Percentiles rank a stretch among this genome's conserved stretches.
phyloP scores from a whole-genome alignment of 108 stramenopile species.

The Skeletonema tropicum region DNA sequence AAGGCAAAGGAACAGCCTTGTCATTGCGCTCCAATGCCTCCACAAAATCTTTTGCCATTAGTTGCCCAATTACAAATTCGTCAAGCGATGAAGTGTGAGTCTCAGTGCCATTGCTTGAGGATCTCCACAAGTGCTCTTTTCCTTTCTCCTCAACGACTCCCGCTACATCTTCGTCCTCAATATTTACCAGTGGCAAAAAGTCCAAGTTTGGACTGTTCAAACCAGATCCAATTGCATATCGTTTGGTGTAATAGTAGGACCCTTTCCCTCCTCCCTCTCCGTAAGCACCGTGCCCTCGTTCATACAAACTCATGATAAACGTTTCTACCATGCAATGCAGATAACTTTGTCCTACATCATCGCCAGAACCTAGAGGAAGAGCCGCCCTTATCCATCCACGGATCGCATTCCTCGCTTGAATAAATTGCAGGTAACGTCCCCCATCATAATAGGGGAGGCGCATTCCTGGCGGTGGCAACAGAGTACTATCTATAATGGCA shows the following conservation, averaged over 20 bases:
- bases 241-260: conserved; percentile 69
- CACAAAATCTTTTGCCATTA: conserved; percentile 66
- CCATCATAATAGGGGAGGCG: conserved; percentile 76
- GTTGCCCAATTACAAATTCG: conserved; percentile 80
- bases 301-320: conserved; percentile 86
- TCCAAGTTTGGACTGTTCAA: conserved; percentile 83
- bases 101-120: conserved; percentile 86
- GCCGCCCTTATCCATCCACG: conserved; percentile 82
- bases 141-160: conserved; percentile 76
- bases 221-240: conserved; percentile 76
- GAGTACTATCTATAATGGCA: conserved; percentile 77
- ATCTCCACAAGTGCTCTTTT: conserved; percentile 86
- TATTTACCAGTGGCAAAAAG: conserved; percentile 81
- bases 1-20: conserved; percentile 65
- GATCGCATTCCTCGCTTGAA: conserved; percentile 83
- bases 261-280: conserved; percentile 83
- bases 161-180: conserved; percentile 78
- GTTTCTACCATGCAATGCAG: conserved; percentile 70
- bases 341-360: conserved; percentile 88
- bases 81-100: conserved; percentile 84
- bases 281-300: conserved; percentile 82
- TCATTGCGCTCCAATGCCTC: conserved; percentile 78
- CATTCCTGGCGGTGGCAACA: conserved; percentile 73
- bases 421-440: conserved; percentile 76
- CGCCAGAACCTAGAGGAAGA: conserved; percentile 71